A percentile compares a stretch with the other conserved stretches of the same genome.
Evolutionary conservation across 192 early-diverging fungal genomes (phyloP).

Genomic region (Backusella morwellensis): DNA sequence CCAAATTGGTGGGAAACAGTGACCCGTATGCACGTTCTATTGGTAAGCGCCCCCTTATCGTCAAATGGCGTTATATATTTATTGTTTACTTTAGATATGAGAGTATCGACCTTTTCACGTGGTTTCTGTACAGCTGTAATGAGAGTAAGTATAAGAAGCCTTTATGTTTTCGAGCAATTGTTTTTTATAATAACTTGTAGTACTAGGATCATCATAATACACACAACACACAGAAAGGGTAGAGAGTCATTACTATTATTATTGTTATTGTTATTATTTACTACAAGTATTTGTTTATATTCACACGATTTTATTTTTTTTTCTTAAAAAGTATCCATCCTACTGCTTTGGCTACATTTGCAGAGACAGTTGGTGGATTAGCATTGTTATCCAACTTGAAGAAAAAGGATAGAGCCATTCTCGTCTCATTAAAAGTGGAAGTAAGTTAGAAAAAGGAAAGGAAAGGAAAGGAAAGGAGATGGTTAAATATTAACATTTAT

Average conservation of each 20-base stretch:
- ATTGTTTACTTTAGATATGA: slow-evolving; percentile 39
- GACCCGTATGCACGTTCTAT: slow-evolving; percentile 53
- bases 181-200: neutral
- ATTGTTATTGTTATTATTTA: too few species aligned
- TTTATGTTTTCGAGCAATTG: too few species aligned
- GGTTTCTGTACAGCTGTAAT: slow-evolving; percentile 54
- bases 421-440: slow-evolving; percentile 49
- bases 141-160: slow-evolving; percentile 34
- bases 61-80: slow-evolving; percentile 8
- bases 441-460: slow-evolving; percentile 22
- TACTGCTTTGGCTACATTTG: slow-evolving; percentile 51
- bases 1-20: slow-evolving; percentile 39
- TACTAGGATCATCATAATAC: slow-evolving; percentile 48
- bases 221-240: slow-evolving; percentile 50
- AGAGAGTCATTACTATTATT: too few species aligned
- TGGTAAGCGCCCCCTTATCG: slow-evolving; percentile 18
- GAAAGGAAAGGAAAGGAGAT: too few species aligned
- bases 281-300: neutral
- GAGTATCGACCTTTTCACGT: slow-evolving; percentile 51
- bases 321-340: slow-evolving; percentile 42
- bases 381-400: slow-evolving; percentile 46
- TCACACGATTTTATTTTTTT: neutral
- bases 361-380: slow-evolving; percentile 54
- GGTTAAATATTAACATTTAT: too few species aligned
- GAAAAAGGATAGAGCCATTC: slow-evolving; percentile 49